phyloP scores from a whole-genome alignment of 192 early-diverging fungal genomes.

The Podila verticillata region DNA sequence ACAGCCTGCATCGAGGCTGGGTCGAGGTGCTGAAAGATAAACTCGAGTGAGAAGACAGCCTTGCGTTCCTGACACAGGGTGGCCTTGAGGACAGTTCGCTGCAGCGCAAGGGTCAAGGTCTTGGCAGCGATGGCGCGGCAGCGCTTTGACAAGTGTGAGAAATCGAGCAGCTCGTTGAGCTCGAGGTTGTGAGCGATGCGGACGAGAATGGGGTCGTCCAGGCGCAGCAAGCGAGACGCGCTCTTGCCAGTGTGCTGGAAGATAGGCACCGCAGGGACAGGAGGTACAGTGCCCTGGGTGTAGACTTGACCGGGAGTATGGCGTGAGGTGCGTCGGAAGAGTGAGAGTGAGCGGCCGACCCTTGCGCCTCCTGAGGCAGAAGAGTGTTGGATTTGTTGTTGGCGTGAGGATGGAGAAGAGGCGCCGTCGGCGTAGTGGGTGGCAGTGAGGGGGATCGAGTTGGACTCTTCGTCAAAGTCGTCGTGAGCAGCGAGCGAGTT shows the following conservation, averaged over 20 bases:
- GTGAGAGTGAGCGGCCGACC: constrained; percentile 32
- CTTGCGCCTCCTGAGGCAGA: constrained; percentile 2
- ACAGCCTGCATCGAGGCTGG: constrained; percentile 46
- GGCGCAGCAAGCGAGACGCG: constrained; percentile 31
- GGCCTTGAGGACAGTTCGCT: constrained; percentile 45
- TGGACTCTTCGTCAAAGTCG: constrained; percentile 21
- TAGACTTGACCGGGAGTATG: constrained; percentile 29
- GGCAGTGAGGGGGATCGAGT: constrained; percentile 36
- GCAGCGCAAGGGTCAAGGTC: constrained; percentile 36
- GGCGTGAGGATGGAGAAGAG: background rate
- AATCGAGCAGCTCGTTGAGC: constrained; percentile 22
- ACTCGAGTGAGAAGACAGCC: constrained; percentile 49
- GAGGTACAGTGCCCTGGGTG: constrained; percentile 41
- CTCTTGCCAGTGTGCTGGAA: constrained; percentile 40
- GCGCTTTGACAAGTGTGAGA: constrained; percentile 45
- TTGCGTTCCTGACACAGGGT: constrained; percentile 52
- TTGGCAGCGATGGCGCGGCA: constrained; percentile 47
- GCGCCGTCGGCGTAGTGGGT: constrained; percentile 20
- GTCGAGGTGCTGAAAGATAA: constrained; percentile 51
- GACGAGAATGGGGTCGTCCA: constrained; percentile 45
- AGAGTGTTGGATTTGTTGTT: background rate
- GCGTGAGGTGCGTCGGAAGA: constrained; percentile 37
- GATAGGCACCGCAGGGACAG: constrained; percentile 41
- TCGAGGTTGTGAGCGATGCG: constrained; percentile 33
- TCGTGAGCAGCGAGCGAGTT: constrained; percentile 4